Evolutionary conservation across 2,329 filamentous ascomycete genomes (phyloP).

Genomic region (Gnomoniopsis sp.): DNA sequence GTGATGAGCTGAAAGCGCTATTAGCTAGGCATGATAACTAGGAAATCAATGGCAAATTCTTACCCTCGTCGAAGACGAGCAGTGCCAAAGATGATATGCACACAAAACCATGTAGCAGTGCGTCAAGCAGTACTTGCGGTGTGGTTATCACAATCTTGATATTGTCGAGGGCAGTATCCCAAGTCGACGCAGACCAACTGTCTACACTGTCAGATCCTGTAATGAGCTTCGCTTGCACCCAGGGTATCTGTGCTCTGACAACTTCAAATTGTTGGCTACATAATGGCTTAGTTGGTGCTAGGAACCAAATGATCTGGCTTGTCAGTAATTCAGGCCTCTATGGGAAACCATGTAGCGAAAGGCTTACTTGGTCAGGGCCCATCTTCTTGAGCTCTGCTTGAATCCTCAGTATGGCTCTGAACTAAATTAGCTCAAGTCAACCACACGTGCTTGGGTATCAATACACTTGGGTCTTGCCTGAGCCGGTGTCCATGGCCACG

Average conservation of each 20-base stretch:
- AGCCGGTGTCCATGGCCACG: constrained; percentile 76
- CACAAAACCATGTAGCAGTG: constrained; percentile 72
- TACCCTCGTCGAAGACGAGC: constrained; percentile 81
- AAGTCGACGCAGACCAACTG: constrained; percentile 65
- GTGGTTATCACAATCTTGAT: constrained; percentile 75
- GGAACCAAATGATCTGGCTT: constrained; percentile 64
- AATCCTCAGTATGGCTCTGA: constrained; percentile 66
- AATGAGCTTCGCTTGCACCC: constrained; percentile 58
- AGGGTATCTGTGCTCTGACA: constrained; percentile 57
- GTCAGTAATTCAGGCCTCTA: constrained; percentile 16
- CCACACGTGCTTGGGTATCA: background rate
- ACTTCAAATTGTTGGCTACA: constrained; percentile 63
- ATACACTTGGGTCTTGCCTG: constrained; percentile 75
- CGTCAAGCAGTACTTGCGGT: constrained; percentile 70
- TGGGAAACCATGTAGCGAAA: background rate
- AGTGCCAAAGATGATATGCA: constrained; percentile 60
- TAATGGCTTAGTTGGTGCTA: constrained; percentile 66
- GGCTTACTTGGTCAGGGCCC: constrained; percentile 48
- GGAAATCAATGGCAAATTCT: constrained; percentile 11
- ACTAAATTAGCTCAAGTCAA: background rate
- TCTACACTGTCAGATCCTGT: constrained; percentile 68
- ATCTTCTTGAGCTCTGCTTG: constrained; percentile 58
- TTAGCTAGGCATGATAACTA: background rate
- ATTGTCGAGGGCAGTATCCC: constrained; percentile 63
- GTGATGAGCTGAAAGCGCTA: constrained; percentile 66